A percentile compares a stretch with the other conserved stretches of the same genome.
Evolutionary conservation across 1,284 basidiomycete species (phyloP).

Genomic region (Ganoderma lingzhi): DNA sequence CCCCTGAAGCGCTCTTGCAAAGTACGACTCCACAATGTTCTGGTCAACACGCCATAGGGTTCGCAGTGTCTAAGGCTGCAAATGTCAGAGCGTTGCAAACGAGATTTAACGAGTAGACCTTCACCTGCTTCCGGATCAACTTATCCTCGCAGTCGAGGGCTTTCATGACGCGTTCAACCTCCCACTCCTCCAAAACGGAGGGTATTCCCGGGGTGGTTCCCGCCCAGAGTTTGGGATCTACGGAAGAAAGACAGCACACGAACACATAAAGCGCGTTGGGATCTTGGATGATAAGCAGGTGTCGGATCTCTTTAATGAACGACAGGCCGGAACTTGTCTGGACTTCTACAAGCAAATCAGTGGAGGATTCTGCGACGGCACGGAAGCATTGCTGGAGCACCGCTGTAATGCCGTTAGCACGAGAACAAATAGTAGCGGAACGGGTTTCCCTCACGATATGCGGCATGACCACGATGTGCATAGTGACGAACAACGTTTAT

Average conservation of each 20-base stretch:
- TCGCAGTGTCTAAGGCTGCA: conserved; percentile 56
- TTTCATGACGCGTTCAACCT: conserved; percentile 74
- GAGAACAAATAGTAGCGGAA: neutral
- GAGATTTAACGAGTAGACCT: neutral
- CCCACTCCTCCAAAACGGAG: conserved; percentile 66
- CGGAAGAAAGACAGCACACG: conserved; percentile 63
- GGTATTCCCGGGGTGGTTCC: conserved; percentile 59
- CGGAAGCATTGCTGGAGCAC: conserved; percentile 52
- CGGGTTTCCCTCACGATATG: conserved; percentile 23
- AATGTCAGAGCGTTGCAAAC: neutral
- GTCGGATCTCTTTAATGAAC: conserved; percentile 58
- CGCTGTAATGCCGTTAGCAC: conserved; percentile 22
- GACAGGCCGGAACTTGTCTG: conserved; percentile 39
- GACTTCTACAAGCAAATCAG: conserved; percentile 41
- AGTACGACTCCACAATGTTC: conserved; percentile 63
- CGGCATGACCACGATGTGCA: conserved; percentile 7
- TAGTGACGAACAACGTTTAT: conserved; percentile 46
- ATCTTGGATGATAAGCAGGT: conserved; percentile 61
- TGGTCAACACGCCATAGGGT: conserved; percentile 64
- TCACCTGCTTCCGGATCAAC: conserved; percentile 65
- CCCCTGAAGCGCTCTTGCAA: conserved; percentile 52
- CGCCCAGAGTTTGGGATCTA: conserved; percentile 71
- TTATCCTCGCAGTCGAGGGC: conserved; percentile 66
- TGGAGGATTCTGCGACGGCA: conserved; percentile 48
- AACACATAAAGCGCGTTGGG: conserved; percentile 72